Evolutionary conservation across 257 asterid species (phyloP).

Genomic region (Cordia subcordata): DNA sequence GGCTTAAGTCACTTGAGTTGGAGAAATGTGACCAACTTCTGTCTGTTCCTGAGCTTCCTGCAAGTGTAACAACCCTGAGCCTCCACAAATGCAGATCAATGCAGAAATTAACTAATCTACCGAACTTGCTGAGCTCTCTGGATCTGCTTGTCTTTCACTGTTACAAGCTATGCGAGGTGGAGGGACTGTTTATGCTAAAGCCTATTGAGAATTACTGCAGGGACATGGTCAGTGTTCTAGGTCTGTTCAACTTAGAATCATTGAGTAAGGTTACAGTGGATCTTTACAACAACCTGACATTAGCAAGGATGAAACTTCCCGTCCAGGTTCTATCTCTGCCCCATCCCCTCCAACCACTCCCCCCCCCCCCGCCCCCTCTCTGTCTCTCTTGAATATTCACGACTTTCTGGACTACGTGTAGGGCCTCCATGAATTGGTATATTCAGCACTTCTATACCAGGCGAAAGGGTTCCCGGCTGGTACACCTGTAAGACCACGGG

Average conservation of each 20-base stretch:
- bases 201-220: not conserved
- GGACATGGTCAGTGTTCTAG: constrained; percentile 2
- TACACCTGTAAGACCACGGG: not conserved
- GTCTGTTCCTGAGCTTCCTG: constrained; percentile 11
- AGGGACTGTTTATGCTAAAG: not conserved
- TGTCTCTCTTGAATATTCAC: too few relatives aligned
- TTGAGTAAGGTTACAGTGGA: constrained; percentile 2
- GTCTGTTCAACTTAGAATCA: constrained; percentile 1
- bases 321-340: not conserved
- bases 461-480: constrained; percentile 9
- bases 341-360: too few relatives aligned
- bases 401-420: not conserved
- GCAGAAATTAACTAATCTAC: not conserved
- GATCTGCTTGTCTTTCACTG: constrained; percentile 6
- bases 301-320: constrained; percentile 4
- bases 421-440: constrained; percentile 14
- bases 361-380: too few relatives aligned
- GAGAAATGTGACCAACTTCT: constrained; percentile 1
- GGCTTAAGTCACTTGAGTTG: constrained; percentile 6
- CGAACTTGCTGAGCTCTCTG: not conserved
- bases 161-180: not conserved
- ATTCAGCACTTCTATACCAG: constrained; percentile 13
- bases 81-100: constrained; percentile 13
- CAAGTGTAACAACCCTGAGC: not conserved
- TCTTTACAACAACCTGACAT: constrained; percentile 3